Percentiles rank a stretch among this genome's conserved stretches.
Conservation (phyloP, 2,329 filamentous ascomycete genomes). For the Fusarium sororula region DNA sequence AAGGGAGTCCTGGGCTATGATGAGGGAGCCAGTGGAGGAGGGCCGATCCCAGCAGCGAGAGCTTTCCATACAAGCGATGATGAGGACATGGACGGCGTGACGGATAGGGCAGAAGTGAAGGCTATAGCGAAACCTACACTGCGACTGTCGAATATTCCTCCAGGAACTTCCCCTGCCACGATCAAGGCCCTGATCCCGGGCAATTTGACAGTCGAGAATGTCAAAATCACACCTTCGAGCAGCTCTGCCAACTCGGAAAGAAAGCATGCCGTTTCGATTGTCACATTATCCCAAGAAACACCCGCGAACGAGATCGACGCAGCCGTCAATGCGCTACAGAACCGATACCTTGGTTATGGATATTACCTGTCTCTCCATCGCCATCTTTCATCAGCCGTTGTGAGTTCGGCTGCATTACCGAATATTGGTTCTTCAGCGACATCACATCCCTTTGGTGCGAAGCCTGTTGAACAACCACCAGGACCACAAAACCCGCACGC, state of each 20-base stretch:
- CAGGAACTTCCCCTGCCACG: slow-evolving; percentile 65
- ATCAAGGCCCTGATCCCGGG: slow-evolving; percentile 68
- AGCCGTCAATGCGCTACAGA: slow-evolving; percentile 80
- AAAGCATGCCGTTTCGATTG: slow-evolving; percentile 79
- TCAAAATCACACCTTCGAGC: slow-evolving; percentile 72
- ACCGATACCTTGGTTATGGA: slow-evolving; percentile 85
- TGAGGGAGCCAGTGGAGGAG: slow-evolving; percentile 46
- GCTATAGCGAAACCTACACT: slow-evolving; percentile 70
- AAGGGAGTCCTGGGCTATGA: slow-evolving; percentile 48
- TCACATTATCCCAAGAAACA: slow-evolving; percentile 82
- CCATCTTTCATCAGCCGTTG: slow-evolving; percentile 80
- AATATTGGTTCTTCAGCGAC: slow-evolving; percentile 51
- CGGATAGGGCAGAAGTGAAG: slow-evolving; percentile 62
- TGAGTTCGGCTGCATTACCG: slow-evolving; percentile 53
- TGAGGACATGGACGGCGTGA: slow-evolving; percentile 57
- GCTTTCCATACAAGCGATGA: slow-evolving; percentile 77
- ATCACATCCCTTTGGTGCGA: slow-evolving; percentile 81
- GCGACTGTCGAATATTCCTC: slow-evolving; percentile 68
- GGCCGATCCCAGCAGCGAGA: slow-evolving; percentile 69
- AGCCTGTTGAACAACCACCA: slow-evolving; percentile 61
- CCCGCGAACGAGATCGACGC: slow-evolving; percentile 85
- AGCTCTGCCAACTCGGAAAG: slow-evolving; percentile 67
- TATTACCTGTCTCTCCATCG: slow-evolving; percentile 83
- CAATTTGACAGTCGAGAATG: slow-evolving; percentile 73
- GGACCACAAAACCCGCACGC: slow-evolving; percentile 49